phyloP scores from a whole-genome alignment of 2,329 filamentous ascomycete genomes.

The Botryotinia convoluta region DNA sequence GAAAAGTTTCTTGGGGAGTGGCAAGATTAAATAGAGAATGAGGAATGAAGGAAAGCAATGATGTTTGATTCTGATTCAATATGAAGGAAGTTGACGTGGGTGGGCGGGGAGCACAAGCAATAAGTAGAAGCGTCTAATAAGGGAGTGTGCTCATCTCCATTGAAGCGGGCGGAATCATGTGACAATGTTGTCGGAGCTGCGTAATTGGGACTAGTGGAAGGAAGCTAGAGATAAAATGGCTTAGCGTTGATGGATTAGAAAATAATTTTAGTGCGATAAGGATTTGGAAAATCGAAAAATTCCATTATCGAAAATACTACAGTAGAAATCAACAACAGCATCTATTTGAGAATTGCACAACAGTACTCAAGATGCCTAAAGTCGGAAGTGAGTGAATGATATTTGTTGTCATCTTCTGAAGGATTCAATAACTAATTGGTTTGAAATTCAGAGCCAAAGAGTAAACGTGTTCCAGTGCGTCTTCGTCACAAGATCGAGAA shows the following conservation, averaged over 20 bases:
- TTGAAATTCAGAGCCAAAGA: conserved; percentile 72
- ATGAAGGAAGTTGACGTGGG: conserved; percentile 5
- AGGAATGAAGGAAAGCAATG: not conserved
- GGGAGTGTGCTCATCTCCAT: conserved; percentile 3
- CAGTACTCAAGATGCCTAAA: conserved; percentile 36
- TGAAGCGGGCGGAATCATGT: conserved; percentile 18
- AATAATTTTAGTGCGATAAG: conserved; percentile 22
- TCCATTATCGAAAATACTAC: conserved; percentile 6
- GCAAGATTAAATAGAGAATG: not conserved
- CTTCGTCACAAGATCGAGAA: conserved; percentile 96
- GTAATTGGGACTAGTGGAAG: not conserved
- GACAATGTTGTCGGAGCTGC: not conserved
- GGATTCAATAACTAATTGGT: conserved; percentile 23
- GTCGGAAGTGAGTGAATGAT: conserved; percentile 36
- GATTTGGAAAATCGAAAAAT: conserved; percentile 15
- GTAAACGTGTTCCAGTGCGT: conserved; percentile 86
- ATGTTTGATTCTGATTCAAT: not conserved
- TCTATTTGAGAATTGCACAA: conserved; percentile 18
- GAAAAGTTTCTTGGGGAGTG: not conserved
- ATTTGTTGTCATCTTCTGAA: too few relatives aligned
- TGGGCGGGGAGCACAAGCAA: conserved; percentile 19
- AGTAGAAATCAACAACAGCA: not conserved
- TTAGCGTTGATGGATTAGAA: conserved; percentile 19
- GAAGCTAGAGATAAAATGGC: not conserved
- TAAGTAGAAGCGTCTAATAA: conserved; percentile 16